Base-by-base conservation (phyloP, 1,139 yeast genomes). In the Candida tunisiensis region DNA sequence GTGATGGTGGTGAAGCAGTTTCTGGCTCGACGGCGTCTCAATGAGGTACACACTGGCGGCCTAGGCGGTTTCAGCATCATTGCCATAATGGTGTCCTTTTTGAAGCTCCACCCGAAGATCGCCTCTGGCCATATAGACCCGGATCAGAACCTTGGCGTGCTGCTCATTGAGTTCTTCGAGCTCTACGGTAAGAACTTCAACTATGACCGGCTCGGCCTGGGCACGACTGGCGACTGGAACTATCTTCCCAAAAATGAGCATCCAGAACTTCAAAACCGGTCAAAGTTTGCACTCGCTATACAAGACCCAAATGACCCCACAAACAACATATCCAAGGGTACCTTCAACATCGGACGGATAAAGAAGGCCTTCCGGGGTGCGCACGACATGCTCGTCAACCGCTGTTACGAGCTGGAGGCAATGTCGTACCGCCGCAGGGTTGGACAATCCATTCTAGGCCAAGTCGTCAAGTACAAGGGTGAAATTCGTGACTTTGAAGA, bases 41-140 rank as follows among this genome's bases (percentile, higher is more conserved):
- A 88, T 44, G 79, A 82, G 41, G 98, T 88, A n/a, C 93, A 79
- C 44, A 74, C 75, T 14, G 99, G 99, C 32, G 98, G 98, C 0
- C 57, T 91, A 12, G 98, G 99, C 17, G 98, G 98, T 0, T 88
- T 78, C 46, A 73, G 95, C 6, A 80, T 85, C 15, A 82, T 85
- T 24, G 83, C 94, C 41, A 52, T 88, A 44, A 83, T 82, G 20
- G 77, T 77, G 43, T 77, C 93, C 18, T 85, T 88, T 45, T 53
- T 91, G 35, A 65, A 61, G 37, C 55, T 42, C 27, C 98, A 88
- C 49, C 95, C 95, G 8, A 62, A 83, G 38, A 44, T 85, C 5
- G 53, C 74, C 3, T 69, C 92, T 0, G 60, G 67, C 6, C 69
- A 71, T 28, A 74, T 85, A 37, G 62, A 67, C 25, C 71, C 83